phyloP scores from a whole-genome alignment of 2,329 filamentous ascomycete genomes.

The Beauveria bassiana region DNA sequence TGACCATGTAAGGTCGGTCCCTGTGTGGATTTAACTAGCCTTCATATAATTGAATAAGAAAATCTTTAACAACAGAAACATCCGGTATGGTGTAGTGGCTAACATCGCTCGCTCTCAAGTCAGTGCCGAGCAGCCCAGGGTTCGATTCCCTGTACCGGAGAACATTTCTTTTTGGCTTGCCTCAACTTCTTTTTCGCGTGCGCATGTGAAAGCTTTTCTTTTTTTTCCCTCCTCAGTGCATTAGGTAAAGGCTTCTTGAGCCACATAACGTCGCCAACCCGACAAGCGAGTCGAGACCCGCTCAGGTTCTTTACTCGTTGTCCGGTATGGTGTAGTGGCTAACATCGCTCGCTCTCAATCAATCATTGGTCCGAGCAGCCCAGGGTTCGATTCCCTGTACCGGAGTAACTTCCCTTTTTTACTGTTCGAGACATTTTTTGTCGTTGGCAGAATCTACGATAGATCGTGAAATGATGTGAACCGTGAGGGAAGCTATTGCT shows the following conservation, averaged over 20 bases:
- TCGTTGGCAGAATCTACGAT: not conserved
- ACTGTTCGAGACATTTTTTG: not conserved
- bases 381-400: slow-evolving; percentile 16
- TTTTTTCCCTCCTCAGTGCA: not conserved
- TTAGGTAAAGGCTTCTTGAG: not conserved
- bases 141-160: slow-evolving; percentile 16
- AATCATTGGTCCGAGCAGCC: slow-evolving; percentile 13
- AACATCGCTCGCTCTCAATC: slow-evolving; percentile 30
- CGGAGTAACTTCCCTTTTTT: slow-evolving; percentile 11
- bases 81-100: slow-evolving; percentile 31
- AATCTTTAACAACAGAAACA: not conserved
- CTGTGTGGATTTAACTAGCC: not conserved
- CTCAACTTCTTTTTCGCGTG: not conserved
- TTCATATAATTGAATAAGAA: not conserved
- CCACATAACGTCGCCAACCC: not conserved
- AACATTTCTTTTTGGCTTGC: slow-evolving; percentile 7
- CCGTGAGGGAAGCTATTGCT: too few species aligned
- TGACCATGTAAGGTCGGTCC: too few species aligned
- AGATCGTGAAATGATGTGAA: too few species aligned
- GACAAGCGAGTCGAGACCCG: not conserved
- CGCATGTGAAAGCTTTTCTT: not conserved
- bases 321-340: slow-evolving; percentile 31
- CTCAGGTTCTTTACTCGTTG: not conserved
- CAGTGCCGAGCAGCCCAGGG: slow-evolving; percentile 15
- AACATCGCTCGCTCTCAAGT: slow-evolving; percentile 29